Conservation (phyloP, 805 yeast genomes). For the Lachancea sp. region DNA sequence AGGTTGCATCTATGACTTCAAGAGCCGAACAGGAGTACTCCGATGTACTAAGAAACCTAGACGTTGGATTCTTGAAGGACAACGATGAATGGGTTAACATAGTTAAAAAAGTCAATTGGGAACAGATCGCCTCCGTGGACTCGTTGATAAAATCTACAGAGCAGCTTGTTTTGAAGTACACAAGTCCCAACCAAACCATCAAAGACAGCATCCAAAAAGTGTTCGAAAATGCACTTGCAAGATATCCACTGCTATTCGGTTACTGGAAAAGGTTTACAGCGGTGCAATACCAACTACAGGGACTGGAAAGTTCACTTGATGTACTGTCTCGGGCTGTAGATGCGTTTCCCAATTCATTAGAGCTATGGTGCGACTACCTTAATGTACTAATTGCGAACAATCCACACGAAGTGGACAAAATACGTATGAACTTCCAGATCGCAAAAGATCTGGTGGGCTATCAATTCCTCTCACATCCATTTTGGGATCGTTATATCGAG, state of each 20-base stretch:
- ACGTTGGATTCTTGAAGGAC: conserved; percentile 25
- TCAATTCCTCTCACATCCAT: conserved; percentile 68
- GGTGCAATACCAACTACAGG: conserved; percentile 50
- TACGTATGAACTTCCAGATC: conserved; percentile 40
- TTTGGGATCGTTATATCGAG: conserved; percentile 76
- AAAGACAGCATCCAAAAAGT: conserved; percentile 30
- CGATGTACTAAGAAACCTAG: conserved; percentile 17
- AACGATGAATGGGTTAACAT: conserved; percentile 21
- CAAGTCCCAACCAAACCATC: conserved; percentile 29
- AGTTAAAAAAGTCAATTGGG: conserved; percentile 22
- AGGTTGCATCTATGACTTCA: not conserved
- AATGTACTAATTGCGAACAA: conserved; percentile 43
- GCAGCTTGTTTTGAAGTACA: conserved; percentile 29
- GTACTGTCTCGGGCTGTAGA: conserved; percentile 41
- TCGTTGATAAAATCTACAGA: conserved; percentile 32
- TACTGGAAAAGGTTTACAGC: conserved; percentile 61
- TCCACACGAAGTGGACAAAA: conserved; percentile 27
- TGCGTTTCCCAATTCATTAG: conserved; percentile 52
- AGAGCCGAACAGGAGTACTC: not conserved
- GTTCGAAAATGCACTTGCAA: conserved; percentile 39
- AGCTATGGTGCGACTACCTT: conserved; percentile 63
- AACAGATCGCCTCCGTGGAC: conserved; percentile 38
- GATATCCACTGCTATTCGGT: conserved; percentile 52
- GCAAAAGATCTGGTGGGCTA: conserved; percentile 52
- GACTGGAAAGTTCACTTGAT: conserved; percentile 44